These are phyloP conservation scores for Zygnema circumcarinatum DNA, from an alignment of 139 green algal genomes.

Conservation along the genomic window DNA sequence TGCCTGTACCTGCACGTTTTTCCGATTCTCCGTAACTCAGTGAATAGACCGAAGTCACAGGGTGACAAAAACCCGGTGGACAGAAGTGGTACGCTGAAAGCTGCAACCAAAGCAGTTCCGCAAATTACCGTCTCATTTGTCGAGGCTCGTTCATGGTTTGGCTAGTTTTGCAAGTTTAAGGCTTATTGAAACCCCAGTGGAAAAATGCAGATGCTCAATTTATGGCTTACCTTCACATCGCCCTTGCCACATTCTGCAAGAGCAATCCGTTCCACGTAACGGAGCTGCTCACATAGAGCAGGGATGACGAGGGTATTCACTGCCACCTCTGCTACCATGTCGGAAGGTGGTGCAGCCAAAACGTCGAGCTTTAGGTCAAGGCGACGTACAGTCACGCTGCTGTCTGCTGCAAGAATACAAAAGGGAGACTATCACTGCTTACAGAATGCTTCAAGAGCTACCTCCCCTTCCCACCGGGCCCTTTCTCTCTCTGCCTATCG, in stretches of 20 bases:
- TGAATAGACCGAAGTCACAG: constrained; percentile 47
- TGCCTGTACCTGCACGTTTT: constrained; percentile 28
- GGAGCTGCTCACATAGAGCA: constrained; percentile 2
- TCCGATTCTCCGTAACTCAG: constrained; percentile 40
- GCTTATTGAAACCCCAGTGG: not conserved
- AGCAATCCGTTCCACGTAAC: not conserved
- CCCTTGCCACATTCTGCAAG: not conserved
- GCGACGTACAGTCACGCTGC: not conserved
- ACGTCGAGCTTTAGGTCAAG: not conserved
- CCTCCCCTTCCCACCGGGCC: no score
- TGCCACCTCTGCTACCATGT: not conserved
- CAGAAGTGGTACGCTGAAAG: constrained; percentile 50
- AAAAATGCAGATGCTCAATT: not conserved
- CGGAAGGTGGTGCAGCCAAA: not conserved
- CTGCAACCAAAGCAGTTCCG: no score
- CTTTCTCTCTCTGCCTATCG: no score
- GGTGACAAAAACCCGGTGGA: constrained; percentile 21
- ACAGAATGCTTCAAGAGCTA: no score
- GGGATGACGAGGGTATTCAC: not conserved
- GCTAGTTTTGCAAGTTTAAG: not conserved
- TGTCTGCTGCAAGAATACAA: not conserved
- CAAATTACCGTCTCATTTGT: no score
- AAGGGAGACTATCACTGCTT: no score
- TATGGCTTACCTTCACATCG: constrained; percentile 3
- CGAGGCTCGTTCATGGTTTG: not conserved